Evolutionary conservation across 2,329 filamentous ascomycete species (phyloP).

Genomic region (Teratosphaeria pseudoeucalypti): DNA sequence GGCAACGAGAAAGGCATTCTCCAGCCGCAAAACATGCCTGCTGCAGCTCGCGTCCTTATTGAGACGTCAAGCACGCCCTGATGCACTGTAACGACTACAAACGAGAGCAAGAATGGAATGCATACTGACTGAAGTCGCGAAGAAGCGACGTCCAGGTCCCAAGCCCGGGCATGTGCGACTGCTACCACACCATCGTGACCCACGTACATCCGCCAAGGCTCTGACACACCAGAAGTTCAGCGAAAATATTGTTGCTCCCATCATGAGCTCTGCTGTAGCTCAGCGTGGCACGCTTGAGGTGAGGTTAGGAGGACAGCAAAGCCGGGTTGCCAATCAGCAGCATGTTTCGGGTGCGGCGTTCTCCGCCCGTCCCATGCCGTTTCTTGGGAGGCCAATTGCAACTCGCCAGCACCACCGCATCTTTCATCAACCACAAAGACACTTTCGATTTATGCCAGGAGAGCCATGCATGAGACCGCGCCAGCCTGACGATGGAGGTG

Average conservation of each 20-base stretch:
- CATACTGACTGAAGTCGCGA: neutral
- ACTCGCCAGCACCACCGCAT: neutral
- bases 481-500: neutral
- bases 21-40: neutral
- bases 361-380: neutral
- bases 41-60: neutral
- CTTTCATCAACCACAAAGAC: neutral
- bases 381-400: neutral
- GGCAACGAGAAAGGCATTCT: neutral
- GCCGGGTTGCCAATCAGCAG: neutral
- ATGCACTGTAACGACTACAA: neutral
- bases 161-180: neutral
- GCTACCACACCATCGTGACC: neutral
- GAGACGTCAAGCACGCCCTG: neutral
- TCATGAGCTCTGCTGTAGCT: neutral
- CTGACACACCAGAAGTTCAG: neutral
- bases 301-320: neutral
- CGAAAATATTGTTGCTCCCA: neutral
- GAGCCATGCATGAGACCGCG: neutral
- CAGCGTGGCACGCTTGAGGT: neutral
- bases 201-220: neutral
- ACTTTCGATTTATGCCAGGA: neutral
- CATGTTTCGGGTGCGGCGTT: neutral
- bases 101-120: neutral
- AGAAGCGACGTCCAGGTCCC: neutral